Evolutionary conservation across 805 yeast species (phyloP), one percentile per base, ranked within the genome.

Genomic region (Spathaspora hagerdaliae): DNA sequence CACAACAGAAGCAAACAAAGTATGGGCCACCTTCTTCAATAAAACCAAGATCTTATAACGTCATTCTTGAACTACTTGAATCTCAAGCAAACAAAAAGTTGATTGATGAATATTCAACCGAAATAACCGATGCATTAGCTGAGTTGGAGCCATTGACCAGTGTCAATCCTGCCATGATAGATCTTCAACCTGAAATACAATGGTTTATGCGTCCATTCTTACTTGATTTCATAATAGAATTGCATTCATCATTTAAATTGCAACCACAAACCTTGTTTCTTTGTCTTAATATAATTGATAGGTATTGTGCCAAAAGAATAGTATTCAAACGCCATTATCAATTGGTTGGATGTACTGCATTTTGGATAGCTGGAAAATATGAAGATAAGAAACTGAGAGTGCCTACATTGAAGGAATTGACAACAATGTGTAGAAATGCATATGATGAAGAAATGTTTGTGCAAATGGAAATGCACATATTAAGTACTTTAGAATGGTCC

Each of bases 401-500:
- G 5, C 84, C 84, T 24, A 77, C 81, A 2, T 64, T 79, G 41
- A 66, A 72, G 41, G 84, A 79, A 53, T 63, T 79, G 50, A 64
- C 77, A 9, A 61, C 73, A 45, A 78, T 79, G 82, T 79, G 83
- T 51, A 69, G 83, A 39, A 75, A 73, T 54, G 82, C 81, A 13
- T 79, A 78, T 54, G 83, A 79, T 47, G 77, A 73, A 50, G 77
- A 73, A 48, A 74, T 74, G 78, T 71, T 72, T 48, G 60, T 71
- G 27, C 77, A 72, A 54, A 72, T 72, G 77, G 95, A 86, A 63
- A 70, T 79, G 54, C 92, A 86, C 58, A 81, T 84, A 46, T 71
- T 83, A 59, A 73, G 77, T 51, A 86, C 86, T 5, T 75, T 90
- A 56, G 76, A 71, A 46, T 72, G 77, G 77, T 60, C 60, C 42